phyloP scores from a whole-genome alignment of 176 grass and related monocot species.

The Aegilops bicornis region DNA sequence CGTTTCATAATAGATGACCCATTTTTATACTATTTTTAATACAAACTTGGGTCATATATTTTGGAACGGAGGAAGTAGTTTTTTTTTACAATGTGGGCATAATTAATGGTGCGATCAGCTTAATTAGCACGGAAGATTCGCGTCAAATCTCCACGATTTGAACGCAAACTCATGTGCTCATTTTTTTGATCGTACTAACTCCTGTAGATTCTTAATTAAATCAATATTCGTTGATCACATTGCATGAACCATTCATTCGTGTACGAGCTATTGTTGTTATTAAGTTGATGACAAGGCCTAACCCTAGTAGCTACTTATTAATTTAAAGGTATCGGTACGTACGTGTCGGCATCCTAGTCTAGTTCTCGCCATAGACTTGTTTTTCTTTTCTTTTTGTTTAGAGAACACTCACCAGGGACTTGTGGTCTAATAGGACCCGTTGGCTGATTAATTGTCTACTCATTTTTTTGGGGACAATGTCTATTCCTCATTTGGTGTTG shows the following conservation, averaged over 20 bases:
- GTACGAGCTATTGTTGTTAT: not conserved
- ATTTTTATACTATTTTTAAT: too few relatives aligned
- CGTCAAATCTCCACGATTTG: not conserved
- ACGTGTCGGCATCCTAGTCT: not conserved
- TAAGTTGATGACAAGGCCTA: not conserved
- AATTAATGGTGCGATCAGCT: not conserved
- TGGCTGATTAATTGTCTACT: too few relatives aligned
- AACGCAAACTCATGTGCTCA: not conserved
- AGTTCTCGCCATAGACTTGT: not conserved
- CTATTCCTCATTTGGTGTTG: too few relatives aligned
- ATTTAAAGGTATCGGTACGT: not conserved
- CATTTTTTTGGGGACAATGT: too few relatives aligned
- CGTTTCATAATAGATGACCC: too few relatives aligned
- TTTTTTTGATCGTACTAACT: constrained; percentile 6
- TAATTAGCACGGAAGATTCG: not conserved
- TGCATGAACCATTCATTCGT: not conserved
- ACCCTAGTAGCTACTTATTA: not conserved
- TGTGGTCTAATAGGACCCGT: too few relatives aligned
- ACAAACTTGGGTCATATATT: too few relatives aligned
- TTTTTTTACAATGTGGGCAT: not conserved
- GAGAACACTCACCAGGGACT: too few relatives aligned
- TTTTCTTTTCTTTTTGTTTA: too few relatives aligned
- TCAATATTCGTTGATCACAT: not conserved
- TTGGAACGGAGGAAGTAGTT: not conserved
- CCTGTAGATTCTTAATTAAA: not conserved